Conservation (phyloP, 164 flowering plant genomes). For the Houttuynia cordata region DNA sequence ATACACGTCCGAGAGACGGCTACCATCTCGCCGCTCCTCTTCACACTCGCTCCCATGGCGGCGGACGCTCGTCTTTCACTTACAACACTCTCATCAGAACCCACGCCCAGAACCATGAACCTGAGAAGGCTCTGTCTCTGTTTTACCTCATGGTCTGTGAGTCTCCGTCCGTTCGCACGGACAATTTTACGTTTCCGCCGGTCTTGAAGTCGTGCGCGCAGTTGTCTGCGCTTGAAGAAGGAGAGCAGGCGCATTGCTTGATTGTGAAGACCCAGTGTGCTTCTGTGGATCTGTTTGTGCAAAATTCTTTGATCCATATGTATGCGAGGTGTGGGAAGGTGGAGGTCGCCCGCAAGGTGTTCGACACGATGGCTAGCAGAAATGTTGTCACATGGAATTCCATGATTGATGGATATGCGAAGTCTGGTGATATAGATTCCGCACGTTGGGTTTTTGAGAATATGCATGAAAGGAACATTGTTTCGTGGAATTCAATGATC, state of each 20-base stretch:
- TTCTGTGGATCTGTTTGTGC: conserved; percentile 41
- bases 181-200: conserved; percentile 13
- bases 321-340: conserved; percentile 51
- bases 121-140: conserved; percentile 6
- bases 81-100: conserved; percentile 13
- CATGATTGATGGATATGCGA: conserved; percentile 48
- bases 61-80: conserved; percentile 7
- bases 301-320: conserved; percentile 66
- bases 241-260: conserved; percentile 12
- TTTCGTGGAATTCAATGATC: conserved; percentile 24
- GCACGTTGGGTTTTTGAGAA: conserved; percentile 54
- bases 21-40: too few relatives aligned
- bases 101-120: conserved; percentile 4
- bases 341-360: conserved; percentile 44
- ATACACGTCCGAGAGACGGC: too few relatives aligned
- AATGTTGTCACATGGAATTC: conserved; percentile 79
- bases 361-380: conserved; percentile 55
- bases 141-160: conserved; percentile 8
- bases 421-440: conserved; percentile 59
- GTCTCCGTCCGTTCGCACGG: background rate
- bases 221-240: conserved; percentile 9
- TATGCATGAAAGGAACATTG: conserved; percentile 60
- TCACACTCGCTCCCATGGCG: background rate
- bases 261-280: conserved; percentile 9
- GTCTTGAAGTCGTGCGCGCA: conserved; percentile 14